phyloP scores from a whole-genome alignment of 2,329 filamentous ascomycete species.

The Cordyceps pruinosa region DNA sequence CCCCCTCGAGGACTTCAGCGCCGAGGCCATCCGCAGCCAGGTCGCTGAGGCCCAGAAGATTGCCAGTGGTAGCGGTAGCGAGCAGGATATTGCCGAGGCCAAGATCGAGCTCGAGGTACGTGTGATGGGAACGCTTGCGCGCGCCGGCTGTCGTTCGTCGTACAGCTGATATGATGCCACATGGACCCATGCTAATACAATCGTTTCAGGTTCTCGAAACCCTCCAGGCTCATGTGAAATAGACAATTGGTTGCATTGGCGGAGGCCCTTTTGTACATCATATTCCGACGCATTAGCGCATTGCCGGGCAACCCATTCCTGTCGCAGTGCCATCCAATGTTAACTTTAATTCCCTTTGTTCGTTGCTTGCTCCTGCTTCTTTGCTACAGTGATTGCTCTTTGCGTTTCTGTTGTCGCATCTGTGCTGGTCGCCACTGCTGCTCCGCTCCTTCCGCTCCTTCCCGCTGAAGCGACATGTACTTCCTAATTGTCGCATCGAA shows the following conservation, averaged over 20 bases:
- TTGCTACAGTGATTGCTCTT: neutral
- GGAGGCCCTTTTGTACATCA: conserved; percentile 38
- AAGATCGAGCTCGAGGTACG: conserved; percentile 97
- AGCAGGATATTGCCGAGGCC: conserved; percentile 96
- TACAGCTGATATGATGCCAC: neutral
- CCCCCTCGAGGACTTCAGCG: conserved; percentile 91
- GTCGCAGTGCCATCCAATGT: conserved; percentile 21
- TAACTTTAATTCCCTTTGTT: conserved; percentile 12
- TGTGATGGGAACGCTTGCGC: neutral
- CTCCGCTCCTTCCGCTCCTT: neutral
- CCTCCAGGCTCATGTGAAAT: conserved; percentile 75
- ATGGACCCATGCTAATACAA: conserved; percentile 29
- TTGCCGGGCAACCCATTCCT: conserved; percentile 31
- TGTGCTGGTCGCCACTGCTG: neutral
- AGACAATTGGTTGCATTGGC: conserved; percentile 49
- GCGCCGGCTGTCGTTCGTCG: neutral
- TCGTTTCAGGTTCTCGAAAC: conserved; percentile 66
- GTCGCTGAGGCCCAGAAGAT: conserved; percentile 95
- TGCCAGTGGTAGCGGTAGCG: conserved; percentile 80
- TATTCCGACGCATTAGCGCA: conserved; percentile 29
- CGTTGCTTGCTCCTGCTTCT: neutral
- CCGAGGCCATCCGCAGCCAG: conserved; percentile 81
- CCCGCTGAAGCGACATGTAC: neutral
- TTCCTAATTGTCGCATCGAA: neutral
- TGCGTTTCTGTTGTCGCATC: neutral